Base-by-base conservation (phyloP, 805 yeast genomes). In the Wickerhamomyces xylosicus region DNA sequence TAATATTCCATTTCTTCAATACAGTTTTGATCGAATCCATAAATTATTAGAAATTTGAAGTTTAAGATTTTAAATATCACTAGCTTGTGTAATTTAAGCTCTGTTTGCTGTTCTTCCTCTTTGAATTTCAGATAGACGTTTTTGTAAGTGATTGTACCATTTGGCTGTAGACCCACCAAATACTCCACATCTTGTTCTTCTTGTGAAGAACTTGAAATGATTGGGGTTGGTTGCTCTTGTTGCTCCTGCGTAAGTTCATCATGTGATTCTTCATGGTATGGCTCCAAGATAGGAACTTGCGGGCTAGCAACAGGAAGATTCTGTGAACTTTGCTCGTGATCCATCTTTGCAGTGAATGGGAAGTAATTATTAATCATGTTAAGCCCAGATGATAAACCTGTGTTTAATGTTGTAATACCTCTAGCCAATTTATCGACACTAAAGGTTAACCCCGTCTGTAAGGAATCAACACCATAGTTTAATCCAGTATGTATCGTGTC, bases 401-500 rank as follows among this genome's bases (percentile, higher is more conserved):
- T 35, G 19, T 35, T 37, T 28, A 41, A 18, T 7, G 20, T 9
- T 3, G 21, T 33, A 7, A 40, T 38, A 11, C 45, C 44, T 2
- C 35, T 34, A 4, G 35, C 35, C n/a, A 25, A 11, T 11, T 25
- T 25, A 11, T 25, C 29, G 14, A 25, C 29, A 8, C 29, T n/a
- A 25, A 9, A 25, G 4, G 35, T 19, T n/a, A 25, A 25, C 3
- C 37, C 37, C 43, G 39, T 41, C 5, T 48, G 47, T 4, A 50
- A 25, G 15, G 43, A 46, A 37, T 44, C 47, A 5, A 50, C 47
- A 8, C 57, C 49, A 7, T 47, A 43, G 9, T 45, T 47, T 4
- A 25, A 25, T 13, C 29, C n/a, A n/a, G 39, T 41, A 8, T 48
- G 47, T 4, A 50, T 19, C n/a, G 43, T 45, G 36, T 44, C 47